Conservation (phyloP, 257 asterid species). For the Penstemon newberryi region DNA sequence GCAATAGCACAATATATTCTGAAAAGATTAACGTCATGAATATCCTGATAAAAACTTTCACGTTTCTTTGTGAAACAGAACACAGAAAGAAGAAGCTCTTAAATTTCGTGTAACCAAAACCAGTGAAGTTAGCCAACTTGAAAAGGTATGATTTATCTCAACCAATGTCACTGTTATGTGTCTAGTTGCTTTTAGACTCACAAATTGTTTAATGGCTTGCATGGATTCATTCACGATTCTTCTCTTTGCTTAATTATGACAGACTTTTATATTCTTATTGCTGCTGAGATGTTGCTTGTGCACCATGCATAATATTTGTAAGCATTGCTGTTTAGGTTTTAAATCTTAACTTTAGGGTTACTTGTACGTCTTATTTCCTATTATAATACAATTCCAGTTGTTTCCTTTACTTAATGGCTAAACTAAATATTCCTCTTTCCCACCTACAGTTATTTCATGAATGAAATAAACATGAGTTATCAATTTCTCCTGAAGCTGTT, state of each 20-base stretch:
- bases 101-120: slow-evolving; percentile 64
- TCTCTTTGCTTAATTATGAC: no score
- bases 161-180: slow-evolving; percentile 21
- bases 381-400: background rate
- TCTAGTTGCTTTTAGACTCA: slow-evolving; percentile 31
- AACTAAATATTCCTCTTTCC: background rate
- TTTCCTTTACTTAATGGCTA: background rate
- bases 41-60: background rate
- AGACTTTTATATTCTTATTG: no score
- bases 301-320: background rate
- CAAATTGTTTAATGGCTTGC: background rate
- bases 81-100: slow-evolving; percentile 86
- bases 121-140: slow-evolving; percentile 60
- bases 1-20: background rate
- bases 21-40: background rate
- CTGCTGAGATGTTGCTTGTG: no score
- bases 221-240: background rate
- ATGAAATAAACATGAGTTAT: background rate
- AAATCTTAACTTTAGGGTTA: background rate
- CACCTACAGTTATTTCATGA: background rate
- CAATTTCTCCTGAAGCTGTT: background rate
- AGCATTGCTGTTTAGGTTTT: background rate
- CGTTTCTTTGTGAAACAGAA: slow-evolving; percentile 35
- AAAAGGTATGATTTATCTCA: slow-evolving; percentile 54
- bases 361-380: background rate